Evolutionary conservation across 176 grass and related monocot genomes (phyloP).

Genomic region (Oryza australiensis): DNA sequence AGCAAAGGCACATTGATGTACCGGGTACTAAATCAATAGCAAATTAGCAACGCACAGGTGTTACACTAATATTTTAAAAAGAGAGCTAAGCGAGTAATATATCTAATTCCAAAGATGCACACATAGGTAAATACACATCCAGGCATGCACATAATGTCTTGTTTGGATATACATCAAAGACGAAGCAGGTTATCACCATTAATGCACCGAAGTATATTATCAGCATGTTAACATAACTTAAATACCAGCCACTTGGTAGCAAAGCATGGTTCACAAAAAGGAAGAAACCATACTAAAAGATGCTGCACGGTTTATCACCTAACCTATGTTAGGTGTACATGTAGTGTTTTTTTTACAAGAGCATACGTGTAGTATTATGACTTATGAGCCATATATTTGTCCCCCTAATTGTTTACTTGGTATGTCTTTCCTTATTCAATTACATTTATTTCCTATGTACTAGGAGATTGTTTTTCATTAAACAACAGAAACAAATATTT

Average conservation of each 20-base stretch:
- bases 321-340: slow-evolving; percentile 7
- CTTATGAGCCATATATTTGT: background rate
- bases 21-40: background rate
- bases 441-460: slow-evolving; percentile 1
- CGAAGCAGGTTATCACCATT: background rate
- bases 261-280: background rate
- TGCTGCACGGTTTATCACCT: background rate
- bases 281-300: background rate
- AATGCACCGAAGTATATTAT: background rate
- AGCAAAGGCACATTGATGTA: background rate
- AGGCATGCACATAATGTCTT: background rate
- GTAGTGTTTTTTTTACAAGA: background rate
- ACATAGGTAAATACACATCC: background rate
- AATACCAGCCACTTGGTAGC: background rate
- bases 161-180: background rate
- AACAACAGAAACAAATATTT: slow-evolving; percentile 11
- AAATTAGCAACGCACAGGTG: background rate
- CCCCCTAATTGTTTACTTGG: slow-evolving; percentile 2
- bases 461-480: slow-evolving; percentile 26
- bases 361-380: background rate
- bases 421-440: background rate
- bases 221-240: background rate
- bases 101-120: background rate
- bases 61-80: background rate
- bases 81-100: background rate